Percentiles rank a stretch among this genome's conserved stretches.
Evolutionary conservation across 768 basidiomycete genomes (phyloP).

Genomic region (Tubosaeta sp.): DNA sequence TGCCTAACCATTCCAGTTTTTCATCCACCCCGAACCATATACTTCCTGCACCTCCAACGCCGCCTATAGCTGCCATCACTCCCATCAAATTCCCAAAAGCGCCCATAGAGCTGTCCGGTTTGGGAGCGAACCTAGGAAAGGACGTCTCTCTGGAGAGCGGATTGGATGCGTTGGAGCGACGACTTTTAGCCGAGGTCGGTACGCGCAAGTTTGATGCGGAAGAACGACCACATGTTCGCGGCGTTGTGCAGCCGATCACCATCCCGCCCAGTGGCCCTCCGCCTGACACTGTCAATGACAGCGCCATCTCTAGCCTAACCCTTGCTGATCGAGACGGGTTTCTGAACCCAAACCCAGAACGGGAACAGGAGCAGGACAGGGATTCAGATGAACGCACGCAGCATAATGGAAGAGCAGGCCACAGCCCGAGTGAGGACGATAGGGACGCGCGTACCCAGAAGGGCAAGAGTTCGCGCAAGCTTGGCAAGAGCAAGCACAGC

Average conservation of each 20-base stretch:
- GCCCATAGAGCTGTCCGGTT: constrained; percentile 23
- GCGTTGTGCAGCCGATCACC: constrained; percentile 36
- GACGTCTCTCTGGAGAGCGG: constrained; percentile 43
- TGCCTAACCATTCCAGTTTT: constrained; percentile 5
- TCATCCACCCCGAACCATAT: constrained; percentile 14
- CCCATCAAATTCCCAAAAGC: constrained; percentile 35
- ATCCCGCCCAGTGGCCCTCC: constrained; percentile 32
- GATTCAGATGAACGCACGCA: constrained; percentile 33
- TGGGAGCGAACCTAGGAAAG: constrained; percentile 21
- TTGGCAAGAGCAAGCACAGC: constrained; percentile 24
- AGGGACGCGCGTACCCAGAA: constrained; percentile 29
- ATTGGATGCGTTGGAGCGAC: constrained; percentile 67
- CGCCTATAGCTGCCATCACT: constrained; percentile 43
- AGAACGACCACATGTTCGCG: constrained; percentile 33
- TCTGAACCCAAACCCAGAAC: constrained; percentile 10
- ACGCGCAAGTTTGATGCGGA: constrained; percentile 45
- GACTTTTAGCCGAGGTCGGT: constrained; percentile 68
- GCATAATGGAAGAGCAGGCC: constrained; percentile 21
- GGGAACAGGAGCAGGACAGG: constrained; percentile 27
- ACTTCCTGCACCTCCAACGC: constrained; percentile 43
- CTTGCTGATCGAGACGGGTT: constrained; percentile 31
- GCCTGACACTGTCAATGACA: constrained; percentile 34
- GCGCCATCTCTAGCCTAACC: constrained; percentile 46
- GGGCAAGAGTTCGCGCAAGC: constrained; percentile 19
- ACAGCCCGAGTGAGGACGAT: constrained; percentile 30